Evolutionary conservation across 106 monocot genomes (phyloP).

Genomic region (Dioscorea alata): DNA sequence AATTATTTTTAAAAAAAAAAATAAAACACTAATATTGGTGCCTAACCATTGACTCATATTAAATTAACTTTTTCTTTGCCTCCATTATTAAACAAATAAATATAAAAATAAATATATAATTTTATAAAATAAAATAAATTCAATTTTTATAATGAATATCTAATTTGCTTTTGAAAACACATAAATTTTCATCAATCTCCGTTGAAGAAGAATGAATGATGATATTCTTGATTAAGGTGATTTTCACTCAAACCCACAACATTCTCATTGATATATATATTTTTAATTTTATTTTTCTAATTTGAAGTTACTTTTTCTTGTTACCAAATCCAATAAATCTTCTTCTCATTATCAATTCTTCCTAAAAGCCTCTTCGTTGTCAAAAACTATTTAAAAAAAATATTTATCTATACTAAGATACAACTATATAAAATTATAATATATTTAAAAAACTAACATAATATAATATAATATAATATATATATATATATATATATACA

Average conservation of each 20-base stretch:
- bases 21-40: no score
- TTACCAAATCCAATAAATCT: slow-evolving; percentile 56
- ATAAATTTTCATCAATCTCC: not conserved
- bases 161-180: not conserved
- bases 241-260: no score
- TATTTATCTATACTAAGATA: not conserved
- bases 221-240: no score
- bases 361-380: slow-evolving; percentile 46
- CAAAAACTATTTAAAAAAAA: slow-evolving; percentile 35
- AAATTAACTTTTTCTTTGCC: no score
- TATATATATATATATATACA: no score
- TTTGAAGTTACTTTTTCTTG: slow-evolving; percentile 30
- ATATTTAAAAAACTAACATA: no score
- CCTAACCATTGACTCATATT: no score
- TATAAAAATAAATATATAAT: no score
- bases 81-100: no score
- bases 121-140: no score
- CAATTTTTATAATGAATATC: not conserved
- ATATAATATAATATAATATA: not conserved
- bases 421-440: not conserved
- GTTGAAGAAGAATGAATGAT: not conserved
- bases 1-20: no score
- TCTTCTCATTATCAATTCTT: slow-evolving; percentile 60
- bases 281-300: not conserved
- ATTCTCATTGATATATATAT: not conserved